These are phyloP conservation scores for Sporothrix brasiliensis DNA, from an alignment of 2,329 filamentous ascomycete genomes.

Conservation along the genomic window DNA sequence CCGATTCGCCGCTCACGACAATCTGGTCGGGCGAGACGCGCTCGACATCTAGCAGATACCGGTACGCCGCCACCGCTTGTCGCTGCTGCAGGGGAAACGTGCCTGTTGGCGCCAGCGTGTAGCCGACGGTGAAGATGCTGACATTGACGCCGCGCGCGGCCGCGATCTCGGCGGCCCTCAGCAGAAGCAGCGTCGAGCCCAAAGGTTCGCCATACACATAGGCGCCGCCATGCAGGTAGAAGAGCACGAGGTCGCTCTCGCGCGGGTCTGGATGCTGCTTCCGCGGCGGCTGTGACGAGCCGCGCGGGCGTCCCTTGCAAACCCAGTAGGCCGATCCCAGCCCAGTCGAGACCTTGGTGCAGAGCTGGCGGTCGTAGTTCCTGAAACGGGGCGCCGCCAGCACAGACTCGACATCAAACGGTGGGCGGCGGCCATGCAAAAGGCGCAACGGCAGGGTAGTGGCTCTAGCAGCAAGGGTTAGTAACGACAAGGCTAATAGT, in stretches of 20 bases:
- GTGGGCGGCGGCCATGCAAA: background rate
- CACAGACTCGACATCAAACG: background rate
- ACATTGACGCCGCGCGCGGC: conserved; percentile 9
- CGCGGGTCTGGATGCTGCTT: background rate
- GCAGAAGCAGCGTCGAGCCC: background rate
- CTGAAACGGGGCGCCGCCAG: conserved; percentile 15
- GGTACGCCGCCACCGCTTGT: conserved; percentile 7
- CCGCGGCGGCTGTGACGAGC: conserved; percentile 3
- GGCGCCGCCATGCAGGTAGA: conserved; percentile 5
- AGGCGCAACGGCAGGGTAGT: conserved; percentile 9
- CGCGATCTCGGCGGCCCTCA: conserved; percentile 17
- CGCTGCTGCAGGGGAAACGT: conserved; percentile 10
- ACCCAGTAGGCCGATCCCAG: conserved; percentile 15
- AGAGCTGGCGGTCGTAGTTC: conserved; percentile 16
- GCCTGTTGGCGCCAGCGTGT: conserved; percentile 13
- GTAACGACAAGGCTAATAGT: background rate
- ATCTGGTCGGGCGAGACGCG: background rate
- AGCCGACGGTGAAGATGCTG: conserved; percentile 16
- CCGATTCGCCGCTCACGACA: conserved; percentile 1
- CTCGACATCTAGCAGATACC: conserved; percentile 12
- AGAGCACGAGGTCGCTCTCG: conserved; percentile 1
- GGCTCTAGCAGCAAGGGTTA: background rate
- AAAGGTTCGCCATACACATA: background rate
- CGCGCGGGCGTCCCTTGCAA: conserved; percentile 16
- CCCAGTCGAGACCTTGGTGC: conserved; percentile 14